Evolutionary conservation across 2,329 filamentous ascomycete species (phyloP).

Genomic region (Clarireedia monteithiana): DNA sequence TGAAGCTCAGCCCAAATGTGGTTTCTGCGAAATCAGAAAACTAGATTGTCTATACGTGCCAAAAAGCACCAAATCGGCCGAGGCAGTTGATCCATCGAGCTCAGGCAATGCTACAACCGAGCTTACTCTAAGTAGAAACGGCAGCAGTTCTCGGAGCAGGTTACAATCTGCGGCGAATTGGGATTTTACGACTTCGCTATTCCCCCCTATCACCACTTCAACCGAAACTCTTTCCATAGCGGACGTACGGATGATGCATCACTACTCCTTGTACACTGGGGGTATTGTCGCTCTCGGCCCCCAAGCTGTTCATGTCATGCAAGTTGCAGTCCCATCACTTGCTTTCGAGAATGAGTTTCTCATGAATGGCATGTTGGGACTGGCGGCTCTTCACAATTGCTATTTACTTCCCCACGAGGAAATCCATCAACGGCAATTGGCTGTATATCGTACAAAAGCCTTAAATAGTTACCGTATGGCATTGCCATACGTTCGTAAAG

Average conservation of each 20-base stretch:
- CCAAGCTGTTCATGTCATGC: constrained; percentile 12
- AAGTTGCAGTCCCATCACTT: constrained; percentile 20
- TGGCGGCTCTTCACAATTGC: constrained; percentile 24
- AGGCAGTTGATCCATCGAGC: background rate
- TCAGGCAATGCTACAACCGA: background rate
- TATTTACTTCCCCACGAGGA: constrained; percentile 11
- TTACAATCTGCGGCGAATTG: background rate
- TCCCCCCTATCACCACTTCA: constrained; percentile 13
- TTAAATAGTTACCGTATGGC: constrained; percentile 20
- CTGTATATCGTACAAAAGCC: constrained; percentile 20
- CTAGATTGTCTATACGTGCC: constrained; percentile 20
- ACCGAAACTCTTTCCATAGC: constrained; percentile 13
- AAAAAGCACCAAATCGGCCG: background rate
- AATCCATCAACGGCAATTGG: constrained; percentile 14
- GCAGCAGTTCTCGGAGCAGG: background rate
- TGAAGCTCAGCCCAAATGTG: constrained; percentile 24
- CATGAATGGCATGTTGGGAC: constrained; percentile 22
- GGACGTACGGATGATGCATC: constrained; percentile 25
- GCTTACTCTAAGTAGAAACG: background rate
- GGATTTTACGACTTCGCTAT: constrained; percentile 8
- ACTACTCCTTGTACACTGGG: constrained; percentile 23
- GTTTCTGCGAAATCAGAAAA: constrained; percentile 22
- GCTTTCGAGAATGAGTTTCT: constrained; percentile 26
- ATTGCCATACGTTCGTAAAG: constrained; percentile 11
- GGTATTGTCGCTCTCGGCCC: constrained; percentile 13